Base-by-base conservation (phyloP, 176 grass and related monocot species). In the Aegilops umbellulata region DNA sequence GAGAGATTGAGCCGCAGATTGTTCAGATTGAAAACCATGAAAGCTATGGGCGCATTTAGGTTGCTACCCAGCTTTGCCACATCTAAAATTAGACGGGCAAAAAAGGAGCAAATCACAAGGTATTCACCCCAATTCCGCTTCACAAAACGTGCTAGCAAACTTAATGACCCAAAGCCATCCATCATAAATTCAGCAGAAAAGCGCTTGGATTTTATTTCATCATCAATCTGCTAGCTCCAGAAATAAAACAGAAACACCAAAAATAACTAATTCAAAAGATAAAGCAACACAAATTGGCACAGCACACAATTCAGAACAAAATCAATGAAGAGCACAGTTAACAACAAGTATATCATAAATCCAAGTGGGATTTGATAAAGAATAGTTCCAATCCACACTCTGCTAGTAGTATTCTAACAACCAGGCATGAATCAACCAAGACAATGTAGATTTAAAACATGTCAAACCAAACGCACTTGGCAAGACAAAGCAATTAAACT, bases 21-120 rank as follows among this genome's bases (percentile, higher is more conserved):
- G 57, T 86, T 91, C 89, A 87, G 85, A 87, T 87, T 90, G 81
- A 90, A 90, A 87, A 87, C 89, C 81, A 84, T 55, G 30, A 82
- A 84, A 67, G 69, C 85, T 55, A 76, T 87, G 10, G 1, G 44
- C 17, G 20, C 10, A 19, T 32, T 55, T 7, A 4, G 26, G 17
- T 49, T 55, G 46, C 26, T 55, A 10, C 2, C 35, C 25, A 20
- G 12, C 1, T 55, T 32, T 55, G 74, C 9, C 74, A 32, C 44
- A 17, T 76, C 74, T 6, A 24, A 61, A 23, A 61, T 55, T 55
- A 1, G 20, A 53, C 46, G 2, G 74, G 46, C 74, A 76, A 76
- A 76, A 31, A 19, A 55, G 74, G 17, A 55, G 26, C 8, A 76
- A 76, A 30, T 76, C 73, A 76, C 73, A 76, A 49, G 1, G 24